Percentiles rank a stretch among this genome's conserved stretches.
phyloP scores from a whole-genome alignment of 2,329 filamentous ascomycete genomes.

The Cladophialophora psammophila region DNA sequence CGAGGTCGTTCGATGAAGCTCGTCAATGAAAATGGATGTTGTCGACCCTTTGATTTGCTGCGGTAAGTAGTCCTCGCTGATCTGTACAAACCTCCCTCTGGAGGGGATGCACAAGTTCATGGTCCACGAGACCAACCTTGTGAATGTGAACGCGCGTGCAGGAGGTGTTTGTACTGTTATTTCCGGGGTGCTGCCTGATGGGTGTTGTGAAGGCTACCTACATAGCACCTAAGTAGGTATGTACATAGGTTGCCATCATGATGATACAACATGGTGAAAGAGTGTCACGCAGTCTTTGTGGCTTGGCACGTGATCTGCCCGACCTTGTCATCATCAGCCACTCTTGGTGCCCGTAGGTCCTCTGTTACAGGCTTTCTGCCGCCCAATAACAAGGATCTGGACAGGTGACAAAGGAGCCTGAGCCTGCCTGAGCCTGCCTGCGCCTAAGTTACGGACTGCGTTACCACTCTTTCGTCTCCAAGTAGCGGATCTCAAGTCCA shows the following conservation, averaged over 20 bases:
- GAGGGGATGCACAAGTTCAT: background rate
- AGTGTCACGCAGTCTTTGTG: conserved; percentile 7
- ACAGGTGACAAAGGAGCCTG: conserved; percentile 17
- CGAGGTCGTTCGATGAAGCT: too few relatives aligned
- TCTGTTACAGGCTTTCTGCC: conserved; percentile 19
- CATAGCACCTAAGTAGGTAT: too few relatives aligned
- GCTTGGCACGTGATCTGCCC: conserved; percentile 16
- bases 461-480: conserved; percentile 18
- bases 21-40: background rate
- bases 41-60: background rate
- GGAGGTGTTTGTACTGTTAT: background rate
- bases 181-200: background rate
- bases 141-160: background rate
- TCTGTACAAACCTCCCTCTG: background rate
- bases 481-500: conserved; percentile 23
- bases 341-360: background rate
- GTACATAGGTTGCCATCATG: too few relatives aligned
- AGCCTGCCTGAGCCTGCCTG: conserved; percentile 17
- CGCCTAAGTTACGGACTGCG: conserved; percentile 12
- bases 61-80: background rate
- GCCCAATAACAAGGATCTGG: conserved; percentile 14
- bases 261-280: background rate
- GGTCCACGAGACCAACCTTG: background rate
- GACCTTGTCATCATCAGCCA: conserved; percentile 10
- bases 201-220: background rate